Percentiles rank a stretch among this genome's conserved stretches.
Conservation (phyloP, 805 yeast species). For the Yarrowia porcina region DNA sequence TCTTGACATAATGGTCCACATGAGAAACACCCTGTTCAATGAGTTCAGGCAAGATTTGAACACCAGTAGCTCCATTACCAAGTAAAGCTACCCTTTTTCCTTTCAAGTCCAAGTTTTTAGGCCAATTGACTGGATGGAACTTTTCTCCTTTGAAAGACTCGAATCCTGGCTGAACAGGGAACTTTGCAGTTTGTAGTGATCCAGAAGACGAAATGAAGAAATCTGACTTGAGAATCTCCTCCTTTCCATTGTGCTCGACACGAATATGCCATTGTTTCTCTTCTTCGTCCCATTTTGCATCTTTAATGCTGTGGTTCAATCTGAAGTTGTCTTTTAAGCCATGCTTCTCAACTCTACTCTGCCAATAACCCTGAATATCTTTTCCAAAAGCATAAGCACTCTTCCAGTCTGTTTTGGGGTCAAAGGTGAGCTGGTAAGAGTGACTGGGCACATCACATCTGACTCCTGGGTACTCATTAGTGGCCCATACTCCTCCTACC, state of each 20-base stretch:
- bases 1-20: conserved; percentile 7
- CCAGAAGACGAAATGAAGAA: conserved; percentile 35
- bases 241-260: conserved; percentile 20
- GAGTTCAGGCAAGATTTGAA: conserved; percentile 34
- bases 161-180: conserved; percentile 35
- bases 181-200: conserved; percentile 33
- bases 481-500: conserved; percentile 35
- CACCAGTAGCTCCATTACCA: conserved; percentile 40
- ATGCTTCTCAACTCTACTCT: conserved; percentile 32
- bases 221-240: conserved; percentile 30
- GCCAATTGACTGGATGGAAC: conserved; percentile 39
- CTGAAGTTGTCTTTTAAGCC: conserved; percentile 30
- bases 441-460: conserved; percentile 35
- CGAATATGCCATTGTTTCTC: conserved; percentile 9
- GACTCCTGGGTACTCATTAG: conserved; percentile 33
- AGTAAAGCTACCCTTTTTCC: conserved; percentile 37
- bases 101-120: conserved; percentile 31
- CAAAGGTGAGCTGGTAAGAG: conserved; percentile 34
- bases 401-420: conserved; percentile 35
- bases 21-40: conserved; percentile 28
- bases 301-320: conserved; percentile 28
- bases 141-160: conserved; percentile 35
- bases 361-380: conserved; percentile 33
- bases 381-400: conserved; percentile 32
- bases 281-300: conserved; percentile 28